Evolutionary conservation across 495 filamentous ascomycete genomes (phyloP).

Genomic region (Penicillium egyptiacum): DNA sequence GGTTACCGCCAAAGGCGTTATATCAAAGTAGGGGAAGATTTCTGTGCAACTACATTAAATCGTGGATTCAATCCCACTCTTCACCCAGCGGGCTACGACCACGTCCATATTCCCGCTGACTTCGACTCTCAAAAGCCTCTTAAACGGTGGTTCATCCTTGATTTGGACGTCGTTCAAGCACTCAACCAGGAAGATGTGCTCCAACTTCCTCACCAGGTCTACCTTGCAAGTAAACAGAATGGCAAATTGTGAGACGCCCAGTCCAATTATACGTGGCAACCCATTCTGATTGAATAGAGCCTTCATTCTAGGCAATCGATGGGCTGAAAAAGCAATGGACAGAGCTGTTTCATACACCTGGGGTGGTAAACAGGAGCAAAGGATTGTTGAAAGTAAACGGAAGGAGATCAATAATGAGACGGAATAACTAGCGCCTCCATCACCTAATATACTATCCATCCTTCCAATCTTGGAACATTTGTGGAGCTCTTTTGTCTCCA

Average conservation of each 20-base stretch:
- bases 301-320: slow-evolving; percentile 22
- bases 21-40: slow-evolving; percentile 18
- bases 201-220: slow-evolving; percentile 25
- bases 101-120: slow-evolving; percentile 28
- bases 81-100: slow-evolving; percentile 23
- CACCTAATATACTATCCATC: neutral
- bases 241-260: slow-evolving; percentile 21
- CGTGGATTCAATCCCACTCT: slow-evolving; percentile 19
- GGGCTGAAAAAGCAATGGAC: slow-evolving; percentile 19
- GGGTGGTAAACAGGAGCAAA: slow-evolving; percentile 11
- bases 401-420: too few species aligned
- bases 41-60: slow-evolving; percentile 18
- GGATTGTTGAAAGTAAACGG: neutral
- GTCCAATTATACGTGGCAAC: neutral
- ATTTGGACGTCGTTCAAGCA: slow-evolving; percentile 20
- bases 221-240: slow-evolving; percentile 24
- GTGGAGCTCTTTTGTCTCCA: neutral
- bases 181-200: slow-evolving; percentile 17
- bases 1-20: slow-evolving; percentile 24
- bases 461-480: neutral
- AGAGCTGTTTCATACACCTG: slow-evolving; percentile 23
- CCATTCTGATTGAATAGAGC: slow-evolving; percentile 13
- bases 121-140: slow-evolving; percentile 22
- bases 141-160: slow-evolving; percentile 30
- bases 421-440: neutral